These are phyloP conservation scores for Zymoseptoria passerinii DNA, from an alignment of 2,329 filamentous ascomycete genomes.

Conservation along the genomic window DNA sequence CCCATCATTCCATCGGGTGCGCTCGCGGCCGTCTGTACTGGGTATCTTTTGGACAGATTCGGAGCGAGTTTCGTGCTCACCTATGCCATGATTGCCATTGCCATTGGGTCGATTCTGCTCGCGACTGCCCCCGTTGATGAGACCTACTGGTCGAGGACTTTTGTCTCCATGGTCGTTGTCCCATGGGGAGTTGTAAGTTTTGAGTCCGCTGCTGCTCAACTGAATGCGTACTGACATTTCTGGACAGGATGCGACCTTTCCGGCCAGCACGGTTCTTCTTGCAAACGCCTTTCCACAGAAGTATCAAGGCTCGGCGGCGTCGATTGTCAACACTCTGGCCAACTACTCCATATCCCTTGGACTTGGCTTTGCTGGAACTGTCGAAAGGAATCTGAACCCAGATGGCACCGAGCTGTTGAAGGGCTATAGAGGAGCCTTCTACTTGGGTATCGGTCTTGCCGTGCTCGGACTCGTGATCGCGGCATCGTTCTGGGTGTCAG, in stretches of 20 bases:
- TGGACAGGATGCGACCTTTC: neutral
- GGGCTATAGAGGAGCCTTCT: neutral
- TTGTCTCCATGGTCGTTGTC: neutral
- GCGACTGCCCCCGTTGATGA: neutral
- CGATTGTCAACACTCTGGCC: neutral
- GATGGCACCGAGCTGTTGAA: neutral
- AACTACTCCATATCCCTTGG: conserved; percentile 1
- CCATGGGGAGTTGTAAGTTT: neutral
- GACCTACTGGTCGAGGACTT: neutral
- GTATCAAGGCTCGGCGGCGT: neutral
- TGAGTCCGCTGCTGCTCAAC: neutral
- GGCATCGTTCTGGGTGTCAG: neutral
- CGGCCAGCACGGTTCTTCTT: neutral
- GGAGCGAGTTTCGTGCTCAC: neutral
- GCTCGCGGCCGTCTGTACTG: neutral
- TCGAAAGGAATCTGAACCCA: neutral
- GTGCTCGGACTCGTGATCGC: neutral
- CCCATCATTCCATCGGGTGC: neutral
- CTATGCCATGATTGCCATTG: neutral
- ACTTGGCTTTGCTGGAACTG: neutral
- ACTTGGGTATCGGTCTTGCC: neutral
- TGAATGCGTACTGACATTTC: neutral
- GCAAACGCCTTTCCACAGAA: neutral
- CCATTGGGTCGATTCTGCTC: neutral
- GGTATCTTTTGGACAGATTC: neutral